Evolutionary conservation across 805 yeast genomes (phyloP).

Genomic region (Isabelozyma heimii): DNA sequence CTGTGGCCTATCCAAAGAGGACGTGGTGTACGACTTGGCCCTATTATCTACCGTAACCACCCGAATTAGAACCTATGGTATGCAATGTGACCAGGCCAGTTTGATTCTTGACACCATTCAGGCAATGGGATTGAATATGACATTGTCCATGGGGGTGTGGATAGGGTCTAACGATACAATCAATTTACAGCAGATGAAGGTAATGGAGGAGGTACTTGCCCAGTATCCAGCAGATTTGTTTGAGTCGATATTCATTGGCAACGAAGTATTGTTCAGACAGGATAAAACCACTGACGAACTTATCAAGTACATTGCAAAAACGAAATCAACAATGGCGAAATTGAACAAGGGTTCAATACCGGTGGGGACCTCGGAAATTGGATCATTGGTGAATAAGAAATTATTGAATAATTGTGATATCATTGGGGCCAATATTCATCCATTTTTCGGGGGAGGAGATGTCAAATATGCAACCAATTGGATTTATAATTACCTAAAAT

Average conservation of each 20-base stretch:
- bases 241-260: constrained; percentile 56
- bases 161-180: constrained; percentile 44
- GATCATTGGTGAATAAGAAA: constrained; percentile 40
- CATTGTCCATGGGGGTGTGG: constrained; percentile 64
- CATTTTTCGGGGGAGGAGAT: constrained; percentile 60
- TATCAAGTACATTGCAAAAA: constrained; percentile 38
- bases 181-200: constrained; percentile 46
- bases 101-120: constrained; percentile 52
- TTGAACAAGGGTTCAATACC: constrained; percentile 38
- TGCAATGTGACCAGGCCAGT: constrained; percentile 59
- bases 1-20: constrained; percentile 50
- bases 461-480: constrained; percentile 50
- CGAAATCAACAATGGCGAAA: constrained; percentile 34
- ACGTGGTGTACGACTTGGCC: constrained; percentile 55
- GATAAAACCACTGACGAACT: constrained; percentile 43
- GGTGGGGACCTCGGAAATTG: constrained; percentile 64
- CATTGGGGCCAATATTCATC: constrained; percentile 64
- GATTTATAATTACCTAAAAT: constrained; percentile 47
- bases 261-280: constrained; percentile 57
- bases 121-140: constrained; percentile 50
- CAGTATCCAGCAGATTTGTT: constrained; percentile 44
- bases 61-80: constrained; percentile 56
- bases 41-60: constrained; percentile 57
- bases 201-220: constrained; percentile 40
- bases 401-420: constrained; percentile 49